Base-by-base conservation (phyloP, 2,329 filamentous ascomycete genomes). In the Penicillium vulpinum region DNA sequence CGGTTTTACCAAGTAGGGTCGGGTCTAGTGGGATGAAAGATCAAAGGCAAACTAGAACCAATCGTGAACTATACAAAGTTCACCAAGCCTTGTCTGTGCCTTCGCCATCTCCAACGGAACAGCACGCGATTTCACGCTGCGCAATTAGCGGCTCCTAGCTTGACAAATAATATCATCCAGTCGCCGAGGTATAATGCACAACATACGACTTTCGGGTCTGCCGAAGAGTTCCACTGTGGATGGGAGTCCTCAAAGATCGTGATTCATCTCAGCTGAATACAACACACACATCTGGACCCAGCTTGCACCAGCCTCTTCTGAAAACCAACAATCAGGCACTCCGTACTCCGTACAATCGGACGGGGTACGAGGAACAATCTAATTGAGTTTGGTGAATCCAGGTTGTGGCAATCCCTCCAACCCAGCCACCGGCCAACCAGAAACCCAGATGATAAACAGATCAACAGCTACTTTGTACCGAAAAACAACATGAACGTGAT, bases 301-400 rank as follows among this genome's bases (percentile, higher is more conserved):
- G 10, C n/a, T 51, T 48, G 47, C 29, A 50, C 22, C 52, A 28
- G 21, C 28, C 21, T 49, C 31, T 29, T 39, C 13, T 36, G 24
- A 22, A 18, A 38, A 39, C 24, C 31, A 43, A 22, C 15, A 26
- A 47, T 16, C 31, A 26, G 51, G 36, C 36, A 28, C n/a, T n/a
- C n/a, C n/a, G n/a, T n/a, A n/a, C n/a, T n/a, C n/a, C n/a, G n/a
- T n/a, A n/a, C 41, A 38, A 31, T 11, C 44, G 35, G 13, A 45
- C 7, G 18, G 38, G 53, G 53, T n/a, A 51, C 15, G 31, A 45
- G 54, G 51, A 31, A 31, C 48, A 41, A 54, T 48, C 22, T 51
- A 64, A 60, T 61, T 62, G 56, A 64, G 46, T 61, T 59, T 54
- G 43, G 54, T 43, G 33, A 50, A 22, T 38, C 35, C 10, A 28